A percentile compares a stretch with the other conserved stretches of the same genome.
phyloP scores from a whole-genome alignment of 108 stramenopile genomes.

The Parietichytrium sp. region DNA sequence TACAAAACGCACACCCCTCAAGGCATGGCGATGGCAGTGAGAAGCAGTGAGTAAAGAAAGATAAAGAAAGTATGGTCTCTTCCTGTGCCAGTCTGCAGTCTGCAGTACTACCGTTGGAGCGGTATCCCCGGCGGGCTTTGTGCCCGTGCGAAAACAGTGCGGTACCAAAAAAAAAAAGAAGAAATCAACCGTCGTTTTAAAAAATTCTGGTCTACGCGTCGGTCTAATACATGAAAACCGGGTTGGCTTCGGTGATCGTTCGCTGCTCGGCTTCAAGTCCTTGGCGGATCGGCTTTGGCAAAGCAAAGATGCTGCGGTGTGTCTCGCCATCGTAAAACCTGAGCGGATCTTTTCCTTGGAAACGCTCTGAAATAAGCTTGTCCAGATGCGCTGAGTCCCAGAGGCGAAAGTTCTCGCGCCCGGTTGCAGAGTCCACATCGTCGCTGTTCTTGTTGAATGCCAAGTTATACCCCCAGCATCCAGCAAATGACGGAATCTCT shows the following conservation, averaged over 20 bases:
- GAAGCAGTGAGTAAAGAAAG: no score
- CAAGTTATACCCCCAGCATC: conserved; percentile 84
- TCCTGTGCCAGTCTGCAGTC: no score
- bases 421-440: not conserved
- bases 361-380: conserved; percentile 38
- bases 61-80: no score
- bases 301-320: conserved; percentile 71
- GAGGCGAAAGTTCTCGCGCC: not conserved
- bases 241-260: conserved; percentile 80
- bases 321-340: conserved; percentile 76
- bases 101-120: no score
- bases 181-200: no score
- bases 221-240: conserved; percentile 80
- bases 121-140: no score
- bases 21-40: no score
- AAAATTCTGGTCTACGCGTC: no score
- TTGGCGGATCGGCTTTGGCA: conserved; percentile 75
- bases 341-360: conserved; percentile 46
- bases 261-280: conserved; percentile 69
- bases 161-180: no score
- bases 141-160: no score
- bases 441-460: conserved; percentile 56
- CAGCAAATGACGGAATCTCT: conserved; percentile 77
- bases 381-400: conserved; percentile 29
- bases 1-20: no score